A percentile compares a stretch with the other conserved stretches of the same genome.
phyloP scores from a whole-genome alignment of 2,329 filamentous ascomycete genomes.

The Aspergillus texensis region DNA sequence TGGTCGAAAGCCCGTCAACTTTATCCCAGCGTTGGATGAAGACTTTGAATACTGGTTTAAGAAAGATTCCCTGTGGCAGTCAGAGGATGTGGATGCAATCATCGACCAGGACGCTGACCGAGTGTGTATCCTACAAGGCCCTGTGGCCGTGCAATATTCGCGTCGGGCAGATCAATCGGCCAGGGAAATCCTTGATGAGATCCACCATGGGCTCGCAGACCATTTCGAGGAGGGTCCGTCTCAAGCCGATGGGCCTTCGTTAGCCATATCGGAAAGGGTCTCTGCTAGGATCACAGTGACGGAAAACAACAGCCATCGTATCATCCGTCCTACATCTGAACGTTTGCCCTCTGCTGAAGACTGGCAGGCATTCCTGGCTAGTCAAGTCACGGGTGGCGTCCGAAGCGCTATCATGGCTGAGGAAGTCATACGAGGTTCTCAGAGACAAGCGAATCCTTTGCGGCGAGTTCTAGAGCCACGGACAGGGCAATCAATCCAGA shows the following conservation, averaged over 20 bases:
- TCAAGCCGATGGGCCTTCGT: slow-evolving; percentile 55
- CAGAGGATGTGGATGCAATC: slow-evolving; percentile 90
- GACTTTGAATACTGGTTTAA: slow-evolving; percentile 99
- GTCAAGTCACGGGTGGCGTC: neutral
- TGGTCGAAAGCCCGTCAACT: slow-evolving; percentile 90
- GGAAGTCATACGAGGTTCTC: neutral
- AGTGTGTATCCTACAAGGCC: slow-evolving; percentile 92
- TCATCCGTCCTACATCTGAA: neutral
- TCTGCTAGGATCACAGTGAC: neutral
- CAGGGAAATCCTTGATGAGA: slow-evolving; percentile 80
- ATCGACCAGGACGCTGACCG: slow-evolving; percentile 90
- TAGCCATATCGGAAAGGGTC: slow-evolving; percentile 40
- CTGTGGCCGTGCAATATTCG: slow-evolving; percentile 85
- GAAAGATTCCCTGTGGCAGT: slow-evolving; percentile 98
- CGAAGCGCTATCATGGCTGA: neutral
- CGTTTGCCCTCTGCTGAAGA: neutral
- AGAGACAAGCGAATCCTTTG: slow-evolving; percentile 19
- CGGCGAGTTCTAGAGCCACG: slow-evolving; percentile 2
- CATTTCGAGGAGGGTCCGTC: neutral
- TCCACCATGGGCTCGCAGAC: neutral
- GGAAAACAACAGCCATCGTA: neutral
- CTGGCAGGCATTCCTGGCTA: neutral
- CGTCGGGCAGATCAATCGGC: slow-evolving; percentile 81
- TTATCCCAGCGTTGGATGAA: slow-evolving; percentile 86
- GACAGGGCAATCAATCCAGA: neutral